phyloP scores from a whole-genome alignment of 2,329 filamentous ascomycete genomes.

The Bimuria novae-zelandiae region DNA sequence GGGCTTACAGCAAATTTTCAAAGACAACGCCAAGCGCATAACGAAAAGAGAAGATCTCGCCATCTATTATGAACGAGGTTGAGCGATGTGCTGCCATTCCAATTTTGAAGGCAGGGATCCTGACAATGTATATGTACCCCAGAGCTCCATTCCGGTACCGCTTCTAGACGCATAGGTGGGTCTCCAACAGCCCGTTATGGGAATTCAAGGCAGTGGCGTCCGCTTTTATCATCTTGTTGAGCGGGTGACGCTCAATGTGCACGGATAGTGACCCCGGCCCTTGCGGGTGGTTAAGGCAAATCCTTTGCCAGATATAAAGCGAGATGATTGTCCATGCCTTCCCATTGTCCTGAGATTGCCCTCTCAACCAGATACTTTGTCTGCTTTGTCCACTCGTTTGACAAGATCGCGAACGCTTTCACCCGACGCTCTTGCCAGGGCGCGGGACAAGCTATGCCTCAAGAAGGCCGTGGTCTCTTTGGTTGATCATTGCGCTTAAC shows the following conservation, averaged over 20 bases:
- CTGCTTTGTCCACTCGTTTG: not conserved
- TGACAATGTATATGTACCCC: slow-evolving; percentile 8
- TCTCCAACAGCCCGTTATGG: slow-evolving; percentile 2
- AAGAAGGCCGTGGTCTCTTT: too few species aligned
- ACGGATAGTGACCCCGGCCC: too few species aligned
- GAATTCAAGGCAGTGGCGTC: slow-evolving; percentile 10
- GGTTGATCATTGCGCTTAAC: not conserved
- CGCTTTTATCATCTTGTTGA: slow-evolving; percentile 5
- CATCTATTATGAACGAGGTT: not conserved
- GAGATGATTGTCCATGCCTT: too few species aligned
- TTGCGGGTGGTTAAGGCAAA: not conserved
- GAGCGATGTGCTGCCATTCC: not conserved
- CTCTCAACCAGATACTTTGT: not conserved
- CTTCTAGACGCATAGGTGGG: slow-evolving; percentile 7
- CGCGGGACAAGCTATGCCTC: too few species aligned
- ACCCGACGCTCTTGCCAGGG: too few species aligned
- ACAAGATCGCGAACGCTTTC: not conserved
- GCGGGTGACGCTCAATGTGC: slow-evolving; percentile 1
- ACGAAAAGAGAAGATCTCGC: not conserved
- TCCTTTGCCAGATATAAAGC: not conserved
- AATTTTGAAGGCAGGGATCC: not conserved
- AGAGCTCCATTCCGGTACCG: slow-evolving; percentile 16
- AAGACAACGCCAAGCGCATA: not conserved
- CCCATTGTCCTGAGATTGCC: too few species aligned
- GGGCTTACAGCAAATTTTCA: slow-evolving; percentile 8